phyloP scores from a whole-genome alignment of 352 stramenopile species.

The Phytophthora pisi region DNA sequence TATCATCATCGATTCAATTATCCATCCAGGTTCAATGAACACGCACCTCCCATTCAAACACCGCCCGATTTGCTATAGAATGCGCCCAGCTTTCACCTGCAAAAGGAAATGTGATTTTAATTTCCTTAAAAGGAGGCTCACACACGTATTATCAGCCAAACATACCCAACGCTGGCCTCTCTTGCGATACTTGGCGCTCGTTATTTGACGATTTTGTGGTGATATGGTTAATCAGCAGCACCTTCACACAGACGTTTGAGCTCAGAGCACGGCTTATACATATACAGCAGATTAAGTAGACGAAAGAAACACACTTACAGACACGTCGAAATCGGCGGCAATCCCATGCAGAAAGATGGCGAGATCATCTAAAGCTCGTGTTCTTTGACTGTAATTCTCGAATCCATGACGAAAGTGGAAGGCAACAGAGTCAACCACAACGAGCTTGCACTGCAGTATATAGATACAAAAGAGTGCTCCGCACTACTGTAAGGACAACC shows the following conservation, averaged over 20 bases:
- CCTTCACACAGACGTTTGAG: slow-evolving; percentile 26
- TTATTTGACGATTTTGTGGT: slow-evolving; percentile 53
- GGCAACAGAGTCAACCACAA: slow-evolving; percentile 94
- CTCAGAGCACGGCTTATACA: neutral
- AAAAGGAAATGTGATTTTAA: neutral
- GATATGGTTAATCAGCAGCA: slow-evolving; percentile 76
- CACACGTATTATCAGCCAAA: neutral
- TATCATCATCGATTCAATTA: neutral
- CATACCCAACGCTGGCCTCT: slow-evolving; percentile 43
- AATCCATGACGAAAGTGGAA: slow-evolving; percentile 94
- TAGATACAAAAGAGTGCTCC: neutral
- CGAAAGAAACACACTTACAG: slow-evolving; percentile 30
- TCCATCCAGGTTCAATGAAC: neutral
- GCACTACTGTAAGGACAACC: neutral
- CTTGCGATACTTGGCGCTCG: slow-evolving; percentile 20
- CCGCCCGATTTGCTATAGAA: slow-evolving; percentile 61
- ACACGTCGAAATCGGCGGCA: slow-evolving; percentile 57
- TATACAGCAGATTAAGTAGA: too few relatives aligned
- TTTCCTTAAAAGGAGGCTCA: neutral
- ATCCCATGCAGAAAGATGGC: slow-evolving; percentile 72
- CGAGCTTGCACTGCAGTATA: slow-evolving; percentile 67
- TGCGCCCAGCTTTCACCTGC: slow-evolving; percentile 77
- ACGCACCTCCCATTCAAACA: slow-evolving; percentile 73
- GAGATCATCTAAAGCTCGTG: slow-evolving; percentile 73
- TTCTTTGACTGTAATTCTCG: slow-evolving; percentile 71